Conservation (phyloP, 2,329 filamentous ascomycete genomes). For the Claviceps monticola region DNA sequence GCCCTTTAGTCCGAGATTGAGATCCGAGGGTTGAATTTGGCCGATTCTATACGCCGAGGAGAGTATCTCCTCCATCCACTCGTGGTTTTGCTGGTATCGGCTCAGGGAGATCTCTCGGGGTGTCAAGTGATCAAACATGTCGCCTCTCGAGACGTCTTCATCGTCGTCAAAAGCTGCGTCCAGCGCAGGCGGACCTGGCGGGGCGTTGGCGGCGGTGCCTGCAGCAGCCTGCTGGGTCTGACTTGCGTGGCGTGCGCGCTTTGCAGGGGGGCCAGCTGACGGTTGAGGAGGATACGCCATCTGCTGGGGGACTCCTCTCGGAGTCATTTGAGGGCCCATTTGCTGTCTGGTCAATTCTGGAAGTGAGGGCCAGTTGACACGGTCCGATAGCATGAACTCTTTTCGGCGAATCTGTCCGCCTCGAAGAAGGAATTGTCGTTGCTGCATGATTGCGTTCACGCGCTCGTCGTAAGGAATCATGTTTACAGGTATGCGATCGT, state of each 20-base stretch:
- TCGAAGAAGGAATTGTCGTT: conserved; percentile 50
- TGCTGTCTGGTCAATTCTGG: conserved; percentile 38
- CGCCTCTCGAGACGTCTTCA: conserved; percentile 75
- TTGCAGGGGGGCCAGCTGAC: conserved; percentile 37
- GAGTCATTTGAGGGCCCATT: conserved; percentile 32
- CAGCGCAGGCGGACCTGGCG: conserved; percentile 23
- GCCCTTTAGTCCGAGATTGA: conserved; percentile 74
- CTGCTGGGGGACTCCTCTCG: conserved; percentile 39
- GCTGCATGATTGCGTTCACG: conserved; percentile 44
- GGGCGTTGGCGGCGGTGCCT: conserved; percentile 12
- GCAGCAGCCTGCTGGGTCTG: conserved; percentile 20
- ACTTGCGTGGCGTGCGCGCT: conserved; percentile 35
- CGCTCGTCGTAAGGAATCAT: conserved; percentile 51
- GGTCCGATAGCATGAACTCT: conserved; percentile 88
- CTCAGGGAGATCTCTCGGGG: conserved; percentile 78
- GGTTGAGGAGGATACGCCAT: conserved; percentile 49
- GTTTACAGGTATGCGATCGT: conserved; percentile 56
- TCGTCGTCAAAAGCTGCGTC: conserved; percentile 60
- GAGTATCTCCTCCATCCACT: conserved; percentile 98
- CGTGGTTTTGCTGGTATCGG: conserved; percentile 87
- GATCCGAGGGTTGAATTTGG: conserved; percentile 75
- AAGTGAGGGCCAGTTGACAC: conserved; percentile 79
- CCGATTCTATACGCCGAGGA: conserved; percentile 76
- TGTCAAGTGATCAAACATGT: conserved; percentile 80
- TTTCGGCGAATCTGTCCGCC: conserved; percentile 77